Conservation (phyloP, 768 basidiomycete species). For the Russula compacta region DNA sequence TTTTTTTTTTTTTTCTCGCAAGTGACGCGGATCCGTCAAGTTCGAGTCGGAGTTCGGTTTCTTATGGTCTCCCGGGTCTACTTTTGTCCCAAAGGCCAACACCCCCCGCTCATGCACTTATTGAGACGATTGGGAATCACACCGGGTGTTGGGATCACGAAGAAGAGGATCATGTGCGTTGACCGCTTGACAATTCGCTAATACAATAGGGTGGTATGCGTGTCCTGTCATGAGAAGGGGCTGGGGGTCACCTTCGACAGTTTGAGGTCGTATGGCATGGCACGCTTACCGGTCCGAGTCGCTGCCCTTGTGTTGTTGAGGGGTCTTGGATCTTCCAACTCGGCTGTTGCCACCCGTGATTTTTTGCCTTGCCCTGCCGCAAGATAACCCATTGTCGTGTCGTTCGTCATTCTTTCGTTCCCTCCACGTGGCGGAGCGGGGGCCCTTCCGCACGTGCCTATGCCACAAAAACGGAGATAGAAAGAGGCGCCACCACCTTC, state of each 20-base stretch:
- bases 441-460: not conserved
- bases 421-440: not conserved
- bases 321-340: not conserved
- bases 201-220: no score
- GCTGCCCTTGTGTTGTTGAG: no score
- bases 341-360: conserved; percentile 4
- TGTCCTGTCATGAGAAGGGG: no score
- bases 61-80: not conserved
- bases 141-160: no score
- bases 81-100: not conserved
- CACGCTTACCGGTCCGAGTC: no score
- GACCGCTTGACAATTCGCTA: no score
- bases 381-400: not conserved
- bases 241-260: no score
- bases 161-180: no score
- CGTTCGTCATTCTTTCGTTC: not conserved
- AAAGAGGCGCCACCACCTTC: not conserved
- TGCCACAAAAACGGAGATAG: not conserved
- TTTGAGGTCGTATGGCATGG: no score
- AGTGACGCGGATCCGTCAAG: not conserved
- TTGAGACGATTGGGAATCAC: no score
- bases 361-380: no score
- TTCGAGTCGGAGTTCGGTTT: not conserved
- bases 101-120: no score
- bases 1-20: not conserved